Base-by-base conservation (phyloP, 768 basidiomycete genomes). In the Serendipita indica region DNA sequence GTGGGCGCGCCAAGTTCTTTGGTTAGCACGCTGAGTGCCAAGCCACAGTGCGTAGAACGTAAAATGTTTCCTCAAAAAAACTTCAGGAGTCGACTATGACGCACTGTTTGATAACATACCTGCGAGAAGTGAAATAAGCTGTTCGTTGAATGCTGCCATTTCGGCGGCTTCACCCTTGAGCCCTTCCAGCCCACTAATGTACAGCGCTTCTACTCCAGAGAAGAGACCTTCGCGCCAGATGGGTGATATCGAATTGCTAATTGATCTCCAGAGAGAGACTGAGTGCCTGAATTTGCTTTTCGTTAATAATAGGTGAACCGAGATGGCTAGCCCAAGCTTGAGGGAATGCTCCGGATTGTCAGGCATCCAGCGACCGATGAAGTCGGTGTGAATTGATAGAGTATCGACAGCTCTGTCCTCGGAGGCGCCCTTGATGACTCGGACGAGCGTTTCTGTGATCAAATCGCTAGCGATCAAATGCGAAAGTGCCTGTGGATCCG, bases 401-500 rank as follows among this genome's bases (percentile, higher is more conserved):
- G 27, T 6, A 25, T 43, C 41, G 27, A n/a, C 18, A 6, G 41
- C 7, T 6, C 7, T 43, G 41, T 43, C 74, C 67, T 79, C 76
- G 2, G 74, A 62, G n/a, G 63, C 62, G 13, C 71, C 64, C 13
- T 71, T 63, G 27, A 81, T 66, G 1, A 70, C 68, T 62, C 10
- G 58, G 57, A 25, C 49, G n/a, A 54, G 22, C 25, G 22, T 4
- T 20, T 54, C 25, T 39, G 70, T 56, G 56, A 68, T 59, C 20
- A 65, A 63, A 1, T 60, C 60, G 1, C 59, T 57, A 5, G 56
- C 25, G 25, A 70, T 18, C 18, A 64, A 52, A 1, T 79, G 74
- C 2, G 79, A 69, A 41, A 86, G 68, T 2, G 69, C 41, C 3
- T 71, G 66, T 0, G 81, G 73, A 1, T 74, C 69, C 1, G 72